These are phyloP conservation scores for Erigeron philadelphicus DNA, from an alignment of 140 eudicot genomes.

Conservation along the genomic window DNA sequence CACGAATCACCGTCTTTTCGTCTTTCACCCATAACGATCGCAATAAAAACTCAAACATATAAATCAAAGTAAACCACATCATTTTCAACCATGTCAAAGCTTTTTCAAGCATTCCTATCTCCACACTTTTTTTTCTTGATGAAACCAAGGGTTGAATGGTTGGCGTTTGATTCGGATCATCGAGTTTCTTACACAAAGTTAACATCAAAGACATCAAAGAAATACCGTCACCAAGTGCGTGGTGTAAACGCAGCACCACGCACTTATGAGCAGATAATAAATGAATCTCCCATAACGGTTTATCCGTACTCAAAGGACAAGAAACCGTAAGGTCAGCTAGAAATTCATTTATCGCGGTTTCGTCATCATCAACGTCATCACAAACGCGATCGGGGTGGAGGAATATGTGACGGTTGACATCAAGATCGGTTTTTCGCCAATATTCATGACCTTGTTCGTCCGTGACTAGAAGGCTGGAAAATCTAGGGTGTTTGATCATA, in stretches of 20 bases:
- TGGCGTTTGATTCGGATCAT: constrained; percentile 42
- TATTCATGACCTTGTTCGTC: constrained; percentile 42
- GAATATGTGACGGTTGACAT: constrained; percentile 57
- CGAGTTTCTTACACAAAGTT: constrained; percentile 35
- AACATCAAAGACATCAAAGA: constrained; percentile 64
- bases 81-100: constrained; percentile 29
- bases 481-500: constrained; percentile 64
- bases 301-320: constrained; percentile 46
- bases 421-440: constrained; percentile 48
- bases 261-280: constrained; percentile 47
- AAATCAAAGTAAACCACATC: constrained; percentile 50
- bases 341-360: constrained; percentile 49
- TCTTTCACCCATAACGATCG: constrained; percentile 53
- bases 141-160: constrained; percentile 30
- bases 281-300: constrained; percentile 86
- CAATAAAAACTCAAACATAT: constrained; percentile 38
- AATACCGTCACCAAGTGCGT: constrained; percentile 80
- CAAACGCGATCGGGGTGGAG: constrained; percentile 31
- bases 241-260: constrained; percentile 60
- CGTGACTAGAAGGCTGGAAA: constrained; percentile 49
- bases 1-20: constrained; percentile 46
- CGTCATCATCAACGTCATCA: constrained; percentile 26
- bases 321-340: constrained; percentile 63
- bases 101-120: constrained; percentile 6
- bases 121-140: background rate